Base-by-base conservation (phyloP, 441 rosid genomes). In the Populus trichocarpa region DNA sequence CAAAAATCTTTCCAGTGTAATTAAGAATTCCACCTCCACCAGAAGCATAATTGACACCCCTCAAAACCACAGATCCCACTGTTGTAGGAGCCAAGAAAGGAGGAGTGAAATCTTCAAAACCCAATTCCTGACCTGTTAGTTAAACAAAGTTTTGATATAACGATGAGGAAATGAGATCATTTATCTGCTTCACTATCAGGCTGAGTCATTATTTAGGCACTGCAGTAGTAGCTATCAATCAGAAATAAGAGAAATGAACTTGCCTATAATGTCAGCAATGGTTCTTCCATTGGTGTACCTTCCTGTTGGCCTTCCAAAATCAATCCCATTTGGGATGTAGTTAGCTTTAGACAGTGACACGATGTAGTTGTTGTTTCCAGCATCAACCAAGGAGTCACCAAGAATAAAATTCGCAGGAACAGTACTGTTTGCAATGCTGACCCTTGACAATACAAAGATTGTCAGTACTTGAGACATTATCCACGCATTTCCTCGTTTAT, bases 11-110 rank as follows among this genome's bases (percentile, higher is more conserved):
- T 30, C 97, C 97, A 0, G 94, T 90, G 8, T 78, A 71, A 78
- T 90, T 90, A 16, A 90, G 93, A 79, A 90, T 89, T 72, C 98
- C 98, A 42, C 93, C 92, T 59, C 86, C 98, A 61, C 97, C 94
- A 0, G 97, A 93, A 75, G 94, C 98, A 71, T 90, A 93, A 77
- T 90, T 93, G 73, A 90, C 95, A 36, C 97, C 95, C 67, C 71
- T 80, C 75, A 90, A 75, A 74, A 89, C 26, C 53, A 79, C 75
- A 18, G 89, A 67, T 76, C 96, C 90, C 10, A 14, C 77, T 5
- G 97, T 92, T 67, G 91, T 87, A 28, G 94, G 98, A 79, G 94
- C 91, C 88, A 93, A 81, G 84, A 84, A 92, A 22, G 98, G 97
- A 67, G 94, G 90, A 75, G 89, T 81, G 63, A 85, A 87, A 46